Base-by-base conservation (phyloP, 2,329 filamentous ascomycete species). In the Grosmannia huntii region DNA sequence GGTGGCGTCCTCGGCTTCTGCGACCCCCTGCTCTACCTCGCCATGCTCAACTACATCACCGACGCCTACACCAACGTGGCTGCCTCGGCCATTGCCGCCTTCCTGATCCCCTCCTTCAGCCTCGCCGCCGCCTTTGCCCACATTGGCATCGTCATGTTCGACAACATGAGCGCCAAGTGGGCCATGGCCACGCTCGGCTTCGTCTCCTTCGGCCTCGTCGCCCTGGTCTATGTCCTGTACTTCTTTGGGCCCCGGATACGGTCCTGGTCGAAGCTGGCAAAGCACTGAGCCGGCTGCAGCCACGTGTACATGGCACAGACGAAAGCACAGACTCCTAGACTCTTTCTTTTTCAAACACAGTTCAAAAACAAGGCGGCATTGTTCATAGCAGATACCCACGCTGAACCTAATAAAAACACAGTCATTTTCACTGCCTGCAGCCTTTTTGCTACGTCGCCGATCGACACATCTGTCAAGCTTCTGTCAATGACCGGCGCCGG, bases 121-220 rank as follows among this genome's bases (percentile, higher is more conserved):
- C 55, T 59, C 21, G 58, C 58, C 28, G 58, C 58, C 2, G 58
- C 12, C 7, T 59, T 50, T 36, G 54, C 55, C 2, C 58, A 59
- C 23, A 59, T 59, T 14, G 58, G 58, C 28, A 59, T 59, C 11
- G 54, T 59, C 58, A 59, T 59, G 58, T 59, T 59, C 31, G 38
- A 56, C 58, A 53, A 53, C 38, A 56, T 59, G 54, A 57, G 58
- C 50, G n/a, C 58, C 5, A 57, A n/a, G 16, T 59, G 58, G 58
- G 58, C 58, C 41, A 59, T 59, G 58, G 58, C 58, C 41, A 54
- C 41, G 2, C 58, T 59, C 4, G 58, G 58, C 41, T 59, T 59
- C 41, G 28, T 59, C 16, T 59, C 58, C 21, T 38, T 59, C n/a
- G 58, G 58, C n/a, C 53, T 59, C 7, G 58, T 59, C 14, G 58